A percentile compares a stretch with the other conserved stretches of the same genome.
These are phyloP conservation scores for Aspergillus ellipticus DNA, from an alignment of 495 filamentous ascomycete genomes.

Conservation along the genomic window DNA sequence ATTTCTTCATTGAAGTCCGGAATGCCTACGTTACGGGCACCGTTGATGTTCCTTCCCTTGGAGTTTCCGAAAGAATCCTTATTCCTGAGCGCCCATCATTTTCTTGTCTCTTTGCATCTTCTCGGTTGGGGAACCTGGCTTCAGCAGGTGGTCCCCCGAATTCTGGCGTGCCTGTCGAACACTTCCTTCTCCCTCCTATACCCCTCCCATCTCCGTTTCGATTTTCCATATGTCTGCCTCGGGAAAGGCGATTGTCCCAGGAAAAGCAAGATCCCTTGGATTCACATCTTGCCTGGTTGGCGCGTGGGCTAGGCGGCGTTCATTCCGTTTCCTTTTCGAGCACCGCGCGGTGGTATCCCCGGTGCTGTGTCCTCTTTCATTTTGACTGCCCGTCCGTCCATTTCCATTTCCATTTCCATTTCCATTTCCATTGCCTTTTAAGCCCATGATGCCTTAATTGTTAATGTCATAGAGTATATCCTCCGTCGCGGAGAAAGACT, in stretches of 20 bases:
- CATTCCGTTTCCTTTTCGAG: background rate
- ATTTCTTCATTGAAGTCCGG: background rate
- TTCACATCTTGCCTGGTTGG: slow-evolving; percentile 10
- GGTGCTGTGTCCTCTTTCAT: background rate
- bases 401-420: background rate
- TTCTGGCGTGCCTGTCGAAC: background rate
- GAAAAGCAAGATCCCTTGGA: slow-evolving; percentile 1
- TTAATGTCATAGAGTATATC: slow-evolving; percentile 23
- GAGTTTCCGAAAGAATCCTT: background rate
- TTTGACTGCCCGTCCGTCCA: no score
- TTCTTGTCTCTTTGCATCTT: background rate
- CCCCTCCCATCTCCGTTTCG: background rate
- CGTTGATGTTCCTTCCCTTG: background rate
- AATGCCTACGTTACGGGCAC: background rate
- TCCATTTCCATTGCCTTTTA: background rate
- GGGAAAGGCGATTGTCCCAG: slow-evolving; percentile 8
- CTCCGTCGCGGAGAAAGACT: background rate
- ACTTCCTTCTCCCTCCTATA: background rate
- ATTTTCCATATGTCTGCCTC: slow-evolving; percentile 4
- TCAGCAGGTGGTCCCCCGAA: background rate
- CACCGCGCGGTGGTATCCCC: background rate
- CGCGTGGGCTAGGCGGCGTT: slow-evolving; percentile 12
- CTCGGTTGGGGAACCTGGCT: no score
- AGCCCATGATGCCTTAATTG: slow-evolving; percentile 18
- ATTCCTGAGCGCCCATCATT: background rate